Percentiles rank a stretch among this genome's conserved stretches.
Evolutionary conservation across 1,139 yeast genomes (phyloP).

Genomic region (Kluyveromyces sp.): DNA sequence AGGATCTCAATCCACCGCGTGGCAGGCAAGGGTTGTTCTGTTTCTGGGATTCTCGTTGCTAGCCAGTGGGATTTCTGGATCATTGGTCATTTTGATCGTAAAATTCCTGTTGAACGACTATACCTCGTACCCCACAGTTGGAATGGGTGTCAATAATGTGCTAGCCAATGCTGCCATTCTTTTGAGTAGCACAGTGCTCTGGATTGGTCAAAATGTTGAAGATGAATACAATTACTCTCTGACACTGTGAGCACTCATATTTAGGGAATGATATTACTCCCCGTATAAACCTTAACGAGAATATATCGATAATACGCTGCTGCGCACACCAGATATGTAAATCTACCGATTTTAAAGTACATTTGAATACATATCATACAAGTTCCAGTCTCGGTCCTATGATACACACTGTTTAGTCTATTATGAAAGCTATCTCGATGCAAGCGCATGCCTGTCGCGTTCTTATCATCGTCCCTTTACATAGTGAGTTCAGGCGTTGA

Average conservation of each 20-base stretch:
- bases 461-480: not conserved
- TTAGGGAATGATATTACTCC: no score
- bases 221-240: slow-evolving; percentile 91
- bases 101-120: slow-evolving; percentile 76
- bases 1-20: slow-evolving; percentile 50
- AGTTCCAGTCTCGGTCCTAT: not conserved
- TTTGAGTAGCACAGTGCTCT: slow-evolving; percentile 79
- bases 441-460: not conserved
- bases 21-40: slow-evolving; percentile 89
- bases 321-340: not conserved
- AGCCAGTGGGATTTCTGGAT: slow-evolving; percentile 93
- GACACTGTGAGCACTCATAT: slow-evolving; percentile 69
- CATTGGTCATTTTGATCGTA: slow-evolving; percentile 77
- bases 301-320: not conserved
- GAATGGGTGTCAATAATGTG: slow-evolving; percentile 91
- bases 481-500: not conserved
- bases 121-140: slow-evolving; percentile 73
- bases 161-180: slow-evolving; percentile 72
- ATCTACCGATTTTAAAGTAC: not conserved
- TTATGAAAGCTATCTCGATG: not conserved
- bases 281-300: no score
- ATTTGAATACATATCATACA: not conserved
- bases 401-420: not conserved
- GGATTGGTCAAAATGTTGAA: slow-evolving; percentile 93
- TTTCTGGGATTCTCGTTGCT: slow-evolving; percentile 87